These are phyloP conservation scores for Haplosporangium sp. DNA, from an alignment of 371 early-diverging fungal genomes.

Conservation along the genomic window DNA sequence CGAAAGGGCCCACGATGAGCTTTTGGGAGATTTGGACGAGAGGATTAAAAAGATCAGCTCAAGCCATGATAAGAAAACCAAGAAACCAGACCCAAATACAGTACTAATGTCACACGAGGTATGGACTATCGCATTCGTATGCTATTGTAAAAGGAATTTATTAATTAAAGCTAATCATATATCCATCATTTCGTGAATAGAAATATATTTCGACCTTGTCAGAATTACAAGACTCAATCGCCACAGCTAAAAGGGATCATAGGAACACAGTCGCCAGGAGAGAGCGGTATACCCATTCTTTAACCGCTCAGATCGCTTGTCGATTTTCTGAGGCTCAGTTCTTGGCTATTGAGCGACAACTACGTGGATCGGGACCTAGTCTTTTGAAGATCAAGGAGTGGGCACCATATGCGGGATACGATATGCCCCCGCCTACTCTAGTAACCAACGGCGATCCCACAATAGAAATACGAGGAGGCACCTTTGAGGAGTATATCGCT, in stretches of 20 bases:
- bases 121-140: background rate
- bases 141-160: background rate
- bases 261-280: slow-evolving; percentile 41
- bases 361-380: slow-evolving; percentile 55
- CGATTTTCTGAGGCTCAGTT: slow-evolving; percentile 51
- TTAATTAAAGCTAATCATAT: too few species aligned
- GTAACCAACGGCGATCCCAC: slow-evolving; percentile 42
- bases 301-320: slow-evolving; percentile 50
- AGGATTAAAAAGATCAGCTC: slow-evolving; percentile 50
- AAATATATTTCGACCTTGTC: slow-evolving; percentile 52
- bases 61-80: slow-evolving; percentile 44
- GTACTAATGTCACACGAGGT: slow-evolving; percentile 55
- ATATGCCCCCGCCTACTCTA: slow-evolving; percentile 49
- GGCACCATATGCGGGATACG: slow-evolving; percentile 52
- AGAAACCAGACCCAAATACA: slow-evolving; percentile 50
- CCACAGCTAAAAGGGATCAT: slow-evolving; percentile 41
- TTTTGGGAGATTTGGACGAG: slow-evolving; percentile 48
- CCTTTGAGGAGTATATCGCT: slow-evolving; percentile 47
- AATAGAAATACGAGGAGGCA: slow-evolving; percentile 25
- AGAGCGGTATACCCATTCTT: slow-evolving; percentile 49
- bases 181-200: background rate
- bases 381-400: slow-evolving; percentile 54
- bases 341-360: slow-evolving; percentile 48
- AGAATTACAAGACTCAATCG: slow-evolving; percentile 52
- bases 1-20: slow-evolving; percentile 48